phyloP scores from a whole-genome alignment of 2,329 filamentous ascomycete genomes.

The Exophiala oligosperma region DNA sequence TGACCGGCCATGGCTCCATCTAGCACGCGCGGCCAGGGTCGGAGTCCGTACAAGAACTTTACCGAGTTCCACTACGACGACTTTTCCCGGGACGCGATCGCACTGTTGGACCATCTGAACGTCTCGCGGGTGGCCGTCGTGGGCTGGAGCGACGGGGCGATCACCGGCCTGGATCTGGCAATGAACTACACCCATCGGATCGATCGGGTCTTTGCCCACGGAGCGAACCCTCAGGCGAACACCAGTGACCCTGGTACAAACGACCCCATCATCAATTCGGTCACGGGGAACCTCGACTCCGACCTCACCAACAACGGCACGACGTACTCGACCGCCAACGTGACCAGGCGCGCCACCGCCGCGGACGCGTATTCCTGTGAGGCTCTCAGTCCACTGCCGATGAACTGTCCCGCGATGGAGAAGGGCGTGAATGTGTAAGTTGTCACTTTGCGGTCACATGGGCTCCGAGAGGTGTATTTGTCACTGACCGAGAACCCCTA shows the following conservation, averaged over 20 bases:
- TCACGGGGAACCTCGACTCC: constrained; percentile 11
- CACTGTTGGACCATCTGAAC: constrained; percentile 13
- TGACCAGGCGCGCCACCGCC: constrained; percentile 5
- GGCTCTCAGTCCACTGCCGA: no score
- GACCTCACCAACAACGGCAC: constrained; percentile 7
- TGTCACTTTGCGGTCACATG: no score
- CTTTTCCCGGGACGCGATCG: constrained; percentile 14
- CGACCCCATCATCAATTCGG: constrained; percentile 21
- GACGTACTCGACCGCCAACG: constrained; percentile 5
- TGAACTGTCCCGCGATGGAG: no score
- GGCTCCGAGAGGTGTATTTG: background rate
- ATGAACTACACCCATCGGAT: constrained; percentile 20
- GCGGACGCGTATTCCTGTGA: no score
- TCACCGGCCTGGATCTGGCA: constrained; percentile 18
- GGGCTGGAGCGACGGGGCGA: constrained; percentile 20
- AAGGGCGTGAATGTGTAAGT: no score
- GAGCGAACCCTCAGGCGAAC: constrained; percentile 14
- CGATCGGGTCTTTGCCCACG: constrained; percentile 19
- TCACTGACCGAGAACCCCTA: constrained; percentile 8
- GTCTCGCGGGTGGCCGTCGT: constrained; percentile 12
- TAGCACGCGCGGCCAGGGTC: constrained; percentile 17
- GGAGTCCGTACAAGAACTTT: constrained; percentile 12
- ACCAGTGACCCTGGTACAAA: constrained; percentile 12
- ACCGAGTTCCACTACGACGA: constrained; percentile 15
- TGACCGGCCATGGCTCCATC: background rate